Evolutionary conservation across 2,329 filamentous ascomycete species (phyloP), one percentile per base, ranked within the genome.

Genomic region (Exophiala aquamarina): DNA sequence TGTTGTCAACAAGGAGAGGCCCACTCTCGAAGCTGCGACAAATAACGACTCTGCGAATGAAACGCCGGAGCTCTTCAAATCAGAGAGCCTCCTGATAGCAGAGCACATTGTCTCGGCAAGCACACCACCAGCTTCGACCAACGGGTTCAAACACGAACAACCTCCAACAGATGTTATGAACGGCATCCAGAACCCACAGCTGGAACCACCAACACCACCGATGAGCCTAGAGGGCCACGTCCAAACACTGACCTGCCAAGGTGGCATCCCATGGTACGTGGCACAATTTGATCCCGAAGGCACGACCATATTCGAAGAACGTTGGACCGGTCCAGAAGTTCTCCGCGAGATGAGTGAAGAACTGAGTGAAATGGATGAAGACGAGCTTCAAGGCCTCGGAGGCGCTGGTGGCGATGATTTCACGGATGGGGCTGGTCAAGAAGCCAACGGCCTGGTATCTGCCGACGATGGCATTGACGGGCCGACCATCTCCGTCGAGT

Each of bases 351-450:
- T 92, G 67, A 94, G 88, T 60, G 91, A 95, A 66, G 88, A 92
- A 58, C 76, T 96, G 17, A 94, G 87, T 47, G 92, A 96, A 63
- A 83, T 96, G 64, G 91, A 95, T 59, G 91, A 96, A 56, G 90
- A 94, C 41, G 89, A 92, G 68, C 74, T 95, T 48, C 84, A 87
- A 60, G 88, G 86, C 26, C 71, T 89, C 32, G 70, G 71, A n/a
- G n/a, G n/a, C n/a, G n/a, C n/a, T n/a, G n/a, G n/a, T n/a, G n/a
- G n/a, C n/a, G n/a, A n/a, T n/a, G n/a, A n/a, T n/a, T n/a, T n/a
- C n/a, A n/a, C n/a, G n/a, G n/a, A n/a, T n/a, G n/a, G n/a, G n/a
- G n/a, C n/a, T n/a, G n/a, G n/a, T n/a, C n/a, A n/a, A n/a, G n/a
- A n/a, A n/a, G n/a, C n/a, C n/a, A n/a, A n/a, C n/a, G n/a, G n/a